Evolutionary conservation across 108 stramenopile genomes (phyloP).

Genomic region (Nitzschia inconspicua): DNA sequence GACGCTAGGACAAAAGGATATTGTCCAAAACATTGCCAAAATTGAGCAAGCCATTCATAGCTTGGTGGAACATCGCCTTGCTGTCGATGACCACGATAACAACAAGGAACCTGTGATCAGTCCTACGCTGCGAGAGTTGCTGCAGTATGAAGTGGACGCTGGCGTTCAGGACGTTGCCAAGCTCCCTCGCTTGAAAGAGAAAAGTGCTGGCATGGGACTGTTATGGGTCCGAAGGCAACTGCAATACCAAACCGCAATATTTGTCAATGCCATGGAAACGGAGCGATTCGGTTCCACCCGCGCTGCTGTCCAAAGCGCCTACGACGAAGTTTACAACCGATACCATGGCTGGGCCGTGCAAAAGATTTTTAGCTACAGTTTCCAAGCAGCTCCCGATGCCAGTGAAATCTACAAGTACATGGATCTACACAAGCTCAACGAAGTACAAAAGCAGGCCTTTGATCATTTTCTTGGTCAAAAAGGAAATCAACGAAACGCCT

Average conservation of each 20-base stretch:
- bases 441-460: slow-evolving; percentile 31
- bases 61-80: slow-evolving; percentile 24
- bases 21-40: slow-evolving; percentile 73
- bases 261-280: slow-evolving; percentile 49
- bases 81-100: neutral
- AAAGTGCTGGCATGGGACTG: slow-evolving; percentile 60
- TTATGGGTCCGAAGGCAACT: slow-evolving; percentile 69
- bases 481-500: neutral
- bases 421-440: slow-evolving; percentile 46
- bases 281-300: slow-evolving; percentile 40
- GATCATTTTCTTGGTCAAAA: neutral
- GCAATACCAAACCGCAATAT: slow-evolving; percentile 54
- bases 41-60: slow-evolving; percentile 58
- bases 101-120: neutral
- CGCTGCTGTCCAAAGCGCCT: slow-evolving; percentile 55
- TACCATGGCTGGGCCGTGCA: slow-evolving; percentile 74
- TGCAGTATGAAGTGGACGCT: slow-evolving; percentile 43
- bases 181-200: slow-evolving; percentile 59
- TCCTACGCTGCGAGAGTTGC: slow-evolving; percentile 52
- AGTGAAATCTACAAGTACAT: slow-evolving; percentile 50
- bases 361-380: slow-evolving; percentile 70
- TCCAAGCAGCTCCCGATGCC: slow-evolving; percentile 59
- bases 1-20: slow-evolving; percentile 66
- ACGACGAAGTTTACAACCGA: slow-evolving; percentile 51
- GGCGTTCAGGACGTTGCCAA: slow-evolving; percentile 38